Base-by-base conservation (phyloP, 2,329 filamentous ascomycete genomes). In the Pyrenophora tritici-repentis region DNA sequence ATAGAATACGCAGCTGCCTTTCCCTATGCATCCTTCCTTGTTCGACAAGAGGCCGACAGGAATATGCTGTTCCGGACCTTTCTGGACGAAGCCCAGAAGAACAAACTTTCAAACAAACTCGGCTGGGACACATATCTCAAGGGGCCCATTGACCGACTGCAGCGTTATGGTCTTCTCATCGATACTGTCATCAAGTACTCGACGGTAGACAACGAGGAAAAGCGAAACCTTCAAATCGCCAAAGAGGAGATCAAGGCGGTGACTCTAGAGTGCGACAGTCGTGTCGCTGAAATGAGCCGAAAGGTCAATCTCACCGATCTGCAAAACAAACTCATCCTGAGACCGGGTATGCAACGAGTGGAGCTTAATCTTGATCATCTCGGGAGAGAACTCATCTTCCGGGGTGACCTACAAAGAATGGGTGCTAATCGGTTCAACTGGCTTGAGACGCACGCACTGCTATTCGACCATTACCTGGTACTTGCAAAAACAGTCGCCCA, bases 401-500 rank as follows among this genome's bases (percentile, higher is more conserved):
- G 92, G 63, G 94, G 94, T 50, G 92, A 97, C 63, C 77, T 99
- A 50, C 91, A 95, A 71, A 83, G 94, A 56, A 88, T 91, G 78
- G 91, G 93, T 47, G 90, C 87, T 36, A 95, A 90, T 71, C 86
- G 91, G 49, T 94, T 97, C 69, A 88, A 87, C 57, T 96, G 93
- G 88, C 86, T 97, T 6, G 94, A 99, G 66, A 95, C 90, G 0
- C 91, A 97, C 70, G 91, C 90, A 2, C 83, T 99, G 38, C 81
- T 99, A 0, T 97, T 99, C 68, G 95, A 99, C 66, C 92, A 99
- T 74, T 99, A 97, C 72, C 82, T 99, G 32, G 92, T 99, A 29
- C 78, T 99, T 37, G 89, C 94, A 33, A 99, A 99, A 78, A 81
- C 79, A 5, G 81, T 90, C 6, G 80, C 86, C 3, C 79, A 82